phyloP scores from a whole-genome alignment of 305 asterid species.

The Coffea humblotiana region DNA sequence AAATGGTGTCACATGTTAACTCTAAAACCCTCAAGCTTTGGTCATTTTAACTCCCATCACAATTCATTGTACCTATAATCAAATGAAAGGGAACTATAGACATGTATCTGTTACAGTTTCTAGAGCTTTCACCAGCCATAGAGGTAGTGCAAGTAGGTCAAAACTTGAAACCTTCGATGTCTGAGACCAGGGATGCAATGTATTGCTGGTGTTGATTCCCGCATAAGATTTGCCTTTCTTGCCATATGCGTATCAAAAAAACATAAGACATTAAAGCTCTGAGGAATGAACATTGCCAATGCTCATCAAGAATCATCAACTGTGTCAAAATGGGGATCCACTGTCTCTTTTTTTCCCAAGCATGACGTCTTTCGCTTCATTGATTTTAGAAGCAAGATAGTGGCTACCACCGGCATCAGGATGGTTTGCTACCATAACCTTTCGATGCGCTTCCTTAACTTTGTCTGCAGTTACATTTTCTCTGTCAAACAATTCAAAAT shows the following conservation, averaged over 20 bases:
- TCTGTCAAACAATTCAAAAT: constrained; percentile 18
- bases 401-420: constrained; percentile 53
- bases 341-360: constrained; percentile 36
- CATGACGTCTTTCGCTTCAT: constrained; percentile 44
- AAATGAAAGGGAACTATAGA: neutral
- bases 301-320: neutral
- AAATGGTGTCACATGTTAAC: neutral
- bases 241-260: neutral
- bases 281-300: neutral
- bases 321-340: constrained; percentile 38
- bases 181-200: neutral
- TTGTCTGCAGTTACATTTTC: constrained; percentile 37
- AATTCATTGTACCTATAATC: constrained; percentile 30
- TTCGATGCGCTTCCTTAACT: constrained; percentile 43
- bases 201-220: neutral
- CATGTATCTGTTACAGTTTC: neutral
- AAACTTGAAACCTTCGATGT: neutral
- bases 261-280: neutral
- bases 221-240: neutral
- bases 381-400: constrained; percentile 50
- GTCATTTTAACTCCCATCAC: constrained; percentile 18
- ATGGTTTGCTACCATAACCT: constrained; percentile 48
- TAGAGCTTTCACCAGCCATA: neutral
- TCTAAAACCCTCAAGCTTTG: neutral
- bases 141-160: neutral